phyloP scores from a whole-genome alignment of 805 yeast species.

The Kodamaea lidongshanica region DNA sequence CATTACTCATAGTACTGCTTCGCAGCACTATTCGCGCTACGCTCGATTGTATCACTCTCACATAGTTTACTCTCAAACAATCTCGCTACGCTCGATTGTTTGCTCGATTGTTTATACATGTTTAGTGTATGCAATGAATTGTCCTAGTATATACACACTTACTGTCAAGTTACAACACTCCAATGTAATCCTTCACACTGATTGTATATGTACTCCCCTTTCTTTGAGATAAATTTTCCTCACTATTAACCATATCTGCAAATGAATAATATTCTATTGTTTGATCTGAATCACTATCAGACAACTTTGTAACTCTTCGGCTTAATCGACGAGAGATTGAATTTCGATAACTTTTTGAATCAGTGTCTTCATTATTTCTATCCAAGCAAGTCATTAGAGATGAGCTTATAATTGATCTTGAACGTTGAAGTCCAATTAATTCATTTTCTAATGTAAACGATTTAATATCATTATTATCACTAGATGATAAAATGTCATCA shows the following conservation, averaged over 20 bases:
- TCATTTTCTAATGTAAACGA: no score
- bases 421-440: conserved; percentile 12
- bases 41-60: no score
- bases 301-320: not conserved
- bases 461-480: no score
- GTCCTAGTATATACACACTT: no score
- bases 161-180: conserved; percentile 6
- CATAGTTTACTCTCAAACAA: no score
- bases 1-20: no score
- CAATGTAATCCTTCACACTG: conserved; percentile 21
- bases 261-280: conserved; percentile 28
- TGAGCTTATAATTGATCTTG: conserved; percentile 18
- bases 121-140: no score
- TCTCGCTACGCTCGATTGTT: no score
- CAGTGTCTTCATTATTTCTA: conserved; percentile 4
- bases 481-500: no score
- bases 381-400: conserved; percentile 18
- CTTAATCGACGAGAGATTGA: conserved; percentile 5
- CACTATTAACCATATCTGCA: conserved; percentile 25
- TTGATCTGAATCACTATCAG: conserved; percentile 4
- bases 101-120: no score
- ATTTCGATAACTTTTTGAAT: conserved; percentile 6
- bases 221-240: conserved; percentile 11
- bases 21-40: no score
- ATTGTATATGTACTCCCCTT: conserved; percentile 11